These are phyloP conservation scores for Aquilaria malaccensis DNA, from an alignment of 345 rosid genomes.

Conservation along the genomic window DNA sequence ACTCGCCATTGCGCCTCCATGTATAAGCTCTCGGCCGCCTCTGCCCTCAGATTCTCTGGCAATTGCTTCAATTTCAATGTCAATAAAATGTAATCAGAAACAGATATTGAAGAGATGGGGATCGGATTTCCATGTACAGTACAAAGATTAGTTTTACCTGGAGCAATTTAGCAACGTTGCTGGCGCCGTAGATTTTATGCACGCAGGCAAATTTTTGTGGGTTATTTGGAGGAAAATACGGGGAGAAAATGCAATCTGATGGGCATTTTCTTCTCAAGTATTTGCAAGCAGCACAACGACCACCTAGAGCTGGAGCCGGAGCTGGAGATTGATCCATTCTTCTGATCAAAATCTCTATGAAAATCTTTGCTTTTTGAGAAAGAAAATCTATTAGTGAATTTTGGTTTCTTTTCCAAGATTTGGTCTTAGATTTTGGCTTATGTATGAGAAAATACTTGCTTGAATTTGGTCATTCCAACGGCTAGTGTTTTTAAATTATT, in stretches of 20 bases:
- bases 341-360: not conserved
- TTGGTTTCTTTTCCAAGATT: not conserved
- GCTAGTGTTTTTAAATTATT: constrained; percentile 20
- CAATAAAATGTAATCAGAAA: not conserved
- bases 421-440: constrained; percentile 3
- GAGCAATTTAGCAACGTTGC: constrained; percentile 63
- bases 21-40: constrained; percentile 43
- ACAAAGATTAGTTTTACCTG: constrained; percentile 27
- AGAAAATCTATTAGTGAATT: constrained; percentile 8
- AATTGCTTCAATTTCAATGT: constrained; percentile 34
- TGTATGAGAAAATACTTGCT: not conserved
- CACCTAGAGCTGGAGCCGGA: not conserved
- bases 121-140: not conserved
- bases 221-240: constrained; percentile 47
- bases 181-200: constrained; percentile 73
- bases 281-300: constrained; percentile 63
- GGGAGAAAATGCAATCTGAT: constrained; percentile 59
- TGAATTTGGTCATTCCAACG: constrained; percentile 21
- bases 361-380: not conserved
- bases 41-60: constrained; percentile 30
- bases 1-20: constrained; percentile 55
- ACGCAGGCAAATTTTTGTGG: constrained; percentile 50
- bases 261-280: constrained; percentile 66
- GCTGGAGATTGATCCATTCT: constrained; percentile 12
- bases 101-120: not conserved